Evolutionary conservation across 208 protist genomes (phyloP), one percentile per base, ranked within the genome.

Genomic region (Trypanosoma scelopori): DNA sequence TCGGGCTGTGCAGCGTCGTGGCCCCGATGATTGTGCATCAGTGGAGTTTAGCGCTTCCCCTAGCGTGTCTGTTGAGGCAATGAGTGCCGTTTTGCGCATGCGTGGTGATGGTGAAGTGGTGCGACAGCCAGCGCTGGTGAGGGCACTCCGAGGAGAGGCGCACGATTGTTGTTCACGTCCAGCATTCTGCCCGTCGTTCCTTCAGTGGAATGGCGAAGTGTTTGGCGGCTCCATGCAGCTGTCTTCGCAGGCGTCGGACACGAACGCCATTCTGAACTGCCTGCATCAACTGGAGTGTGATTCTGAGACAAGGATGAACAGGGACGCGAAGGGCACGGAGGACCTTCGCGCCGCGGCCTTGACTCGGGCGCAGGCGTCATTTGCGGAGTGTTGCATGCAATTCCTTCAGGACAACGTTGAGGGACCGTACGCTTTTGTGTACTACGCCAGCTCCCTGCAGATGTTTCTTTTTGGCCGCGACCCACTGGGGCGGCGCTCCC

Each of bases 141-240:
- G 74, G 13, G 2, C 39, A 32, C 2, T 20, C 11, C 43, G 52
- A 3, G 43, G 5, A 23, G 43, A 22, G 45, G 25, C n/a, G 20
- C 53, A 43, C n/a, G 7, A 18, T 7, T 39, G 12, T 5, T 57
- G 25, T 28, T 16, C 11, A 18, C n/a, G 13, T 50, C 13, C 23
- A 45, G 32, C 56, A 60, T 32, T 50, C 23, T 60, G 23, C 27
- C 68, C 55, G 37, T 78, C 66, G 23, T 95, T 87, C 35, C 71
- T 95, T 68, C 35, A 87, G 69, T 92, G 84, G 87, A 95, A 95
- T 65, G 90, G 90, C 0, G 90, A 95, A 61, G 85, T 95, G 39
- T 95, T 95, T 63, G 79, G 81, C 41, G 90, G 90, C 11, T 35
- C 70, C 13, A 53, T 95, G 42, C 82, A 83, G 42, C 76, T 85